Conservation (phyloP, 495 filamentous ascomycete species). For the Melanomma pulvis-pyrius region DNA sequence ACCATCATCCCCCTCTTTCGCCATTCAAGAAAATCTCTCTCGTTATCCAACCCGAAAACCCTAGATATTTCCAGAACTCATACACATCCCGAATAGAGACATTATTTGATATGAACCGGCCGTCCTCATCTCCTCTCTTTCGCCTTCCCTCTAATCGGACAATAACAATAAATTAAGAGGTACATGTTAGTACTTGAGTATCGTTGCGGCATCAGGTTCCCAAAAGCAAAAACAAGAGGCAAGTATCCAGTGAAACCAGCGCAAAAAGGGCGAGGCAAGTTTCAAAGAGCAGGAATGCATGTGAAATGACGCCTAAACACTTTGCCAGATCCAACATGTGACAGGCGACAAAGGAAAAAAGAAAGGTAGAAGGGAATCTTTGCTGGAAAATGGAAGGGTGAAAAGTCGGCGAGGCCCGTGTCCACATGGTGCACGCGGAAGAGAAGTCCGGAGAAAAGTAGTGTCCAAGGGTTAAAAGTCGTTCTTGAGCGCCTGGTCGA, state of each 20-base stretch:
- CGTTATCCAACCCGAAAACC: too few relatives aligned
- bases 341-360: not conserved
- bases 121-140: too few relatives aligned
- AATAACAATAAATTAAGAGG: conserved; percentile 1
- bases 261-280: not conserved
- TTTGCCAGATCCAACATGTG: not conserved
- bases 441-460: not conserved
- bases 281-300: not conserved
- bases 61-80: too few relatives aligned
- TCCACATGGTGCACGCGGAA: not conserved
- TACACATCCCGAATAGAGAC: too few relatives aligned
- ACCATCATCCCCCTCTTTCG: too few relatives aligned
- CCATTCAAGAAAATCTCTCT: too few relatives aligned
- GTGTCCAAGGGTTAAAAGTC: conserved; percentile 20
- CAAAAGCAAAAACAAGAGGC: not conserved
- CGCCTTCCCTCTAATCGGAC: not conserved
- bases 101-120: too few relatives aligned
- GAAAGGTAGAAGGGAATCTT: not conserved
- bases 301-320: not conserved
- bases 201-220: not conserved
- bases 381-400: not conserved
- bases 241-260: not conserved
- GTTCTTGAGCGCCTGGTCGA: conserved; percentile 26
- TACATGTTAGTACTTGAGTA: not conserved
- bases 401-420: not conserved